Conservation (phyloP, 495 filamentous ascomycete species). For the Xylaria telfairii region DNA sequence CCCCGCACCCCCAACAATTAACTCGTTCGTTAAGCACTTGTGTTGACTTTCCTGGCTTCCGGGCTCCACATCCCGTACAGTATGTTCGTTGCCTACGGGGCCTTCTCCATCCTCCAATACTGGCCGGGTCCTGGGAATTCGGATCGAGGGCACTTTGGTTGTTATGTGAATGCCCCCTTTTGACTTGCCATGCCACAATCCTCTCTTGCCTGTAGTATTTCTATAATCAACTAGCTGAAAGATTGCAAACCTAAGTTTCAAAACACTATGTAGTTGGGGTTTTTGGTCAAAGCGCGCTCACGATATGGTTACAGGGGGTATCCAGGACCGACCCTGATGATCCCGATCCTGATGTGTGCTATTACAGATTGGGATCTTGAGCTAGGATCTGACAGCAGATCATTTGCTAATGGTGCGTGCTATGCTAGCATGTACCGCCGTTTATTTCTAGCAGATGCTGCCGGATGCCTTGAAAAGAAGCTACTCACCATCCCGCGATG, state of each 20-base stretch:
- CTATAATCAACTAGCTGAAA: neutral
- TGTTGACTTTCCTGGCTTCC: neutral
- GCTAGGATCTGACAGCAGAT: neutral
- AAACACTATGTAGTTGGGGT: neutral
- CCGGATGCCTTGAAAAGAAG: neutral
- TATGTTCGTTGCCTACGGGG: neutral
- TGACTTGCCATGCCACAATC: neutral
- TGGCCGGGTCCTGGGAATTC: neutral
- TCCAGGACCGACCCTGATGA: neutral
- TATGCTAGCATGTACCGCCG: neutral
- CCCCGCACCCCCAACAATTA: slow-evolving; percentile 10
- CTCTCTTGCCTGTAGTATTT: neutral
- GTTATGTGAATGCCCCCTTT: neutral
- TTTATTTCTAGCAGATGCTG: neutral
- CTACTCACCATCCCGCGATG: neutral
- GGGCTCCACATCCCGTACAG: neutral
- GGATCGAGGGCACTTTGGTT: neutral
- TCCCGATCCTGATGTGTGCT: neutral
- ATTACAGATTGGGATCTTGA: neutral
- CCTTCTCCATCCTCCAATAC: neutral
- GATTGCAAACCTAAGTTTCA: neutral
- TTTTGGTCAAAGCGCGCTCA: neutral
- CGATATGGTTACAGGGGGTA: neutral
- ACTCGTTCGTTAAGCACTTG: slow-evolving; percentile 1
- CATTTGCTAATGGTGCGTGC: neutral